Evolutionary conservation across 805 yeast species (phyloP), one percentile per base, ranked within the genome.

Genomic region (Lipomyces spencermartinsiae): DNA sequence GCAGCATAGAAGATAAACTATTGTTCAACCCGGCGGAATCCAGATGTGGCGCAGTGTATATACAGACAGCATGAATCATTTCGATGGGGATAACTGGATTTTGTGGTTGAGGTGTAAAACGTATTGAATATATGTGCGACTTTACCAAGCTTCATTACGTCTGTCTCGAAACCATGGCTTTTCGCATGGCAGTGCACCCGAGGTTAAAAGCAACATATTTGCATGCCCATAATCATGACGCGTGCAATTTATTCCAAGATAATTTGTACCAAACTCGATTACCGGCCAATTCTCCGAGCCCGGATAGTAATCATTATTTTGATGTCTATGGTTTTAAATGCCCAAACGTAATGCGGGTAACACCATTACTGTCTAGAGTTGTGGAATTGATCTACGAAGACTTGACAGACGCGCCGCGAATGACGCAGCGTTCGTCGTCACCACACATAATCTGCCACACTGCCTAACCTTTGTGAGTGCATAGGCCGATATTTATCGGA

Each of bases 71-170:
- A n/a, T 43, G 8, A 4, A 14, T 19, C 7, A 43, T 16, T n/a
- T 43, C 49, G 49, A 43, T 16, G 7, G 19, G 49, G 49, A 14
- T 16, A 35, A 43, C n/a, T 43, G 49, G 49, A 43, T n/a, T 43
- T n/a, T n/a, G 49, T 43, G 49, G 19, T 43, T 43, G 49, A 43
- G 2, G 19, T 19, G 4, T 43, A 43, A 14, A 16, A 16, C 22
- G 6, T 43, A 39, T 43, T 43, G 49, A 43, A 43, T 43, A 43
- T 43, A 39, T n/a, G 49, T 43, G 49, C 25, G 49, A 43, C 49
- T 19, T 9, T n/a, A n/a, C n/a, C n/a, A 12, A 19, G 22, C 4
- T 25, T 43, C 49, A 43, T 43, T 8, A 43, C n/a, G 7, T 43
- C 22, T n/a, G 49, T n/a, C 22, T 43, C 7, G 4, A 3, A 9